phyloP scores from a whole-genome alignment of 2,329 filamentous ascomycete species.

The Penicillium frequentans region DNA sequence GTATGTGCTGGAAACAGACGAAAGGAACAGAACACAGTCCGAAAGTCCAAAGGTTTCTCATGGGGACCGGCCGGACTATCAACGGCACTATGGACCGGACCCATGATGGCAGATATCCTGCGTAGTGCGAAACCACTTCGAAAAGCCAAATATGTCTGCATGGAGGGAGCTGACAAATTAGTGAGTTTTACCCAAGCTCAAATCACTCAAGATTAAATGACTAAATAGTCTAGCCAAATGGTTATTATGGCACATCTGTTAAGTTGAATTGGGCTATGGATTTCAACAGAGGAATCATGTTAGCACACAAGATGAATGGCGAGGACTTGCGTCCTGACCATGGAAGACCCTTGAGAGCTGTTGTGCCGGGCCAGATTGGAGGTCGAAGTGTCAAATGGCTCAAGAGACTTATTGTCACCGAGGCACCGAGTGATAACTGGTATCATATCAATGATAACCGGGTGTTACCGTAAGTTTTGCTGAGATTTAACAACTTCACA shows the following conservation, averaged over 20 bases:
- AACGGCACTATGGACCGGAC: slow-evolving; percentile 84
- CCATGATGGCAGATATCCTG: slow-evolving; percentile 71
- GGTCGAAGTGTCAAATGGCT: slow-evolving; percentile 93
- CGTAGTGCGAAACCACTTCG: slow-evolving; percentile 65
- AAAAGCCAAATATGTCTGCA: slow-evolving; percentile 78
- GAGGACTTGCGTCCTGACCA: slow-evolving; percentile 78
- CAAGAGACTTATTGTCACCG: slow-evolving; percentile 75
- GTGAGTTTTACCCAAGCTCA: slow-evolving; percentile 29
- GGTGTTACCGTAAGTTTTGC: slow-evolving; percentile 64
- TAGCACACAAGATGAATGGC: slow-evolving; percentile 90
- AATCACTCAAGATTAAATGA: background rate
- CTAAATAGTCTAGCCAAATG: slow-evolving; percentile 63
- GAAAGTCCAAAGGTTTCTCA: slow-evolving; percentile 91
- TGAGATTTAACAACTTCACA: background rate
- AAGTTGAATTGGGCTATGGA: slow-evolving; percentile 89
- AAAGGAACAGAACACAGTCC: slow-evolving; percentile 88
- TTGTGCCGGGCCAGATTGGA: slow-evolving; percentile 89
- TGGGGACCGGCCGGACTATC: slow-evolving; percentile 88
- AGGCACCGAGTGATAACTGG: slow-evolving; percentile 83
- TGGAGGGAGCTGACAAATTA: slow-evolving; percentile 85
- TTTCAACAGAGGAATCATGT: slow-evolving; percentile 76
- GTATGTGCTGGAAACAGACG: slow-evolving; percentile 90
- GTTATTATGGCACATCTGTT: slow-evolving; percentile 82
- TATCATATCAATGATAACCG: slow-evolving; percentile 95
- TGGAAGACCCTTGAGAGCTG: slow-evolving; percentile 75